A percentile compares a stretch with the other conserved stretches of the same genome.
Conservation (phyloP, 2,329 filamentous ascomycete genomes). For the Claviceps capensis region DNA sequence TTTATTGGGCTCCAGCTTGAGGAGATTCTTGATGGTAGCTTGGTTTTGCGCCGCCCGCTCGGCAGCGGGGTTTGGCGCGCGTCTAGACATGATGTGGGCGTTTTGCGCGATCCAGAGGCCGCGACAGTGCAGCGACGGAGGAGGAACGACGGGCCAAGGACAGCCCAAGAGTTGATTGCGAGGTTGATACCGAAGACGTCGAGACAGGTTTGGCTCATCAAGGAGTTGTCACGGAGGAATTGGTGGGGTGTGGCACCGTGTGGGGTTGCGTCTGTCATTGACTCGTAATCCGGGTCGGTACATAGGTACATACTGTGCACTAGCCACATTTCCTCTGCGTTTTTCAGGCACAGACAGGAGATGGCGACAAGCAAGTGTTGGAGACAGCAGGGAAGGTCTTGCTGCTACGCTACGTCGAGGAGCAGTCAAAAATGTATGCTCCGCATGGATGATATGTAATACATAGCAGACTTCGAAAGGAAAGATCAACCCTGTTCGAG, state of each 20-base stretch:
- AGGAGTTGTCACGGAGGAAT: neutral
- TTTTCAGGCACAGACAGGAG: too few relatives aligned
- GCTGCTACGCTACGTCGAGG: too few relatives aligned
- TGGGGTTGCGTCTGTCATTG: too few relatives aligned
- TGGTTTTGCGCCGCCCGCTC: conserved; percentile 89
- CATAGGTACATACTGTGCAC: neutral
- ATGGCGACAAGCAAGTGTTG: too few relatives aligned
- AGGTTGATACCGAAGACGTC: neutral
- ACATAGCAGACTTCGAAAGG: too few relatives aligned
- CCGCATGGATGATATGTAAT: too few relatives aligned
- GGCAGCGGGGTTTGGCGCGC: conserved; percentile 61
- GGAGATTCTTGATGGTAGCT: conserved; percentile 80
- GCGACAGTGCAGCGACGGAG: conserved; percentile 6
- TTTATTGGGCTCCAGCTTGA: conserved; percentile 94
- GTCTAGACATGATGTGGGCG: conserved; percentile 53
- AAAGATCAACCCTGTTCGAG: too few relatives aligned
- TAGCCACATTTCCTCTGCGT: neutral
- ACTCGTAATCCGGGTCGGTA: neutral
- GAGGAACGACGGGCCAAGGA: neutral
- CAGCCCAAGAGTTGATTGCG: neutral
- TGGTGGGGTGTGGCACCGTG: neutral
- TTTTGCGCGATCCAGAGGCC: conserved; percentile 6
- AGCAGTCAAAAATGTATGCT: too few relatives aligned
- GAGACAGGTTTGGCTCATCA: neutral
- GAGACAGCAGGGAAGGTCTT: too few relatives aligned